Evolutionary conservation across 2,329 filamentous ascomycete species (phyloP), one percentile per base, ranked within the genome.

Genomic region (Zymoseptoria brevis): DNA sequence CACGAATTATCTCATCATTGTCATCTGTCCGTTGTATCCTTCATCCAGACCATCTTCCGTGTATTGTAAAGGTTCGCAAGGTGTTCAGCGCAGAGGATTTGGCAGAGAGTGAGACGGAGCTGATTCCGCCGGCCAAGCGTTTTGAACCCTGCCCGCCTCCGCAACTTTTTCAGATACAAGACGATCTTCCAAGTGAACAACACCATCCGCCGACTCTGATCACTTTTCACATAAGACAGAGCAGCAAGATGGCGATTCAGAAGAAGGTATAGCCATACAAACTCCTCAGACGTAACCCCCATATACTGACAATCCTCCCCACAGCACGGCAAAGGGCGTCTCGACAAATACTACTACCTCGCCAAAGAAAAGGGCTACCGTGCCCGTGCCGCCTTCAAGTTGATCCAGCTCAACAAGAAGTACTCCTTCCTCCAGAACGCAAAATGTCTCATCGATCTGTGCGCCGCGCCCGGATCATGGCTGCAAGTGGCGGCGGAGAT

Each of bases 271-370:
- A n/a, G 13, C 35, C 16, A 45, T 45, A 11, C 1, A 5, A 6
- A 16, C 13, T 41, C 35, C 35, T 45, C 35, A 45, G 13, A n/a
- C 13, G 13, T 16, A 45, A 0, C 13, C 13, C 13, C 5, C 35
- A n/a, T 11, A 16, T 45, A 16, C 35, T 45, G 5, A 45, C 35
- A 4, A 45, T 3, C 13, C 5, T 6, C 35, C 35, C 13, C 35
- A 45, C 13, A 97, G 83, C 89, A 96, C 79, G 93, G 91, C 78
- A 97, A 97, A 80, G 93, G 93, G 76, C 92, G 93, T 84, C 82
- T 96, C 71, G 94, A 99, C 77, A 96, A 97, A 77, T 97, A 92
- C 90, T 99, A 97, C 78, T 93, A 92, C 74, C 86, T 97, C 70
- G 94, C 94, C 62, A 99, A 99, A 77, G 94, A 99, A 75, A 97